These are phyloP conservation scores for Phytopythium boreale DNA, from an alignment of 352 stramenopile genomes.

Conservation along the genomic window DNA sequence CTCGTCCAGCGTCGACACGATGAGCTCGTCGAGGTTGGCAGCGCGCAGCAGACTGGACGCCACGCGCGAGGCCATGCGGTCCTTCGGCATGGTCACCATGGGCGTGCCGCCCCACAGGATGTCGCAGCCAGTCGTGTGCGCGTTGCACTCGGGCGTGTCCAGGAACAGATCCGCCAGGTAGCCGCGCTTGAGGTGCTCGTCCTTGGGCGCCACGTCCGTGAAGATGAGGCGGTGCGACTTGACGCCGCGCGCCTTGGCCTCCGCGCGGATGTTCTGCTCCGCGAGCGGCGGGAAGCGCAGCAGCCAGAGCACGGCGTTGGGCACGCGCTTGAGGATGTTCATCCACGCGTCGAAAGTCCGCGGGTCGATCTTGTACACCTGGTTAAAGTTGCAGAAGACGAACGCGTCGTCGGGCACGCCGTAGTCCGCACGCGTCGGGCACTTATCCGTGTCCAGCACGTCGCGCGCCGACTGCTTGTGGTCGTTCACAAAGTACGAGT, in stretches of 20 bases:
- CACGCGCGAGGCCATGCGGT: constrained; percentile 90
- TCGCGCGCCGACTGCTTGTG: constrained; percentile 84
- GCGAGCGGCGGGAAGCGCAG: constrained; percentile 80
- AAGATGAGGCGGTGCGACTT: constrained; percentile 73
- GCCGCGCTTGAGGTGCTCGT: constrained; percentile 89
- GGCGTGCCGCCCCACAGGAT: constrained; percentile 91
- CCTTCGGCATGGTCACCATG: constrained; percentile 88
- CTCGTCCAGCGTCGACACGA: constrained; percentile 68
- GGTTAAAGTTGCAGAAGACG: constrained; percentile 95
- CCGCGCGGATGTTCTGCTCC: constrained; percentile 83
- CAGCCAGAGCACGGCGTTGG: constrained; percentile 90
- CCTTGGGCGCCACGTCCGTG: constrained; percentile 83
- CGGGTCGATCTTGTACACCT: constrained; percentile 95
- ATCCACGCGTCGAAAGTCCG: constrained; percentile 90
- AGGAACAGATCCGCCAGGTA: constrained; percentile 91
- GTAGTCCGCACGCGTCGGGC: constrained; percentile 80
- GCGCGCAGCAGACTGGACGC: constrained; percentile 83
- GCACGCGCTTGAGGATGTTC: constrained; percentile 91
- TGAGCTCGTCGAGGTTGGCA: constrained; percentile 76
- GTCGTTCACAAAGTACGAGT: constrained; percentile 93
- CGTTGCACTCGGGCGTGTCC: constrained; percentile 91
- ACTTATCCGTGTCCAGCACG: constrained; percentile 76
- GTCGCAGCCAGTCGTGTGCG: constrained; percentile 90
- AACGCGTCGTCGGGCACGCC: constrained; percentile 91
- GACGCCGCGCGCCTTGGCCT: constrained; percentile 73